Evolutionary conservation across 805 yeast genomes (phyloP).

Genomic region (Ogataea paraovalis): DNA sequence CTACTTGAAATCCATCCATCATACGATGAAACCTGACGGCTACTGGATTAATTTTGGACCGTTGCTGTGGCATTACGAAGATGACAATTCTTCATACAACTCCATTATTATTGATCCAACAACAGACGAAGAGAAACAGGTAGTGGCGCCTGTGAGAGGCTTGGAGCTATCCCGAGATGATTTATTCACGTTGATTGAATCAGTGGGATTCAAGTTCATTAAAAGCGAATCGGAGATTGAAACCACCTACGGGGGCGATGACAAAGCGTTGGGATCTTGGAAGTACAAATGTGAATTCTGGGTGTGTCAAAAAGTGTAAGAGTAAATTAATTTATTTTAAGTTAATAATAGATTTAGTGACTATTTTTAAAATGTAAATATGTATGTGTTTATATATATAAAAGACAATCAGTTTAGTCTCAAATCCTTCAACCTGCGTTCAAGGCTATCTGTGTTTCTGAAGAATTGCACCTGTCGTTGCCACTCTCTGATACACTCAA

Average conservation of each 20-base stretch:
- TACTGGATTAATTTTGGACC: constrained; percentile 69
- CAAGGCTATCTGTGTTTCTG: background rate
- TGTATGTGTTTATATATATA: background rate
- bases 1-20: constrained; percentile 45
- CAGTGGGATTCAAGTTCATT: constrained; percentile 48
- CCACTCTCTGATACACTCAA: constrained; percentile 17
- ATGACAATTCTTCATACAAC: constrained; percentile 34
- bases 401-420: background rate
- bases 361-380: background rate
- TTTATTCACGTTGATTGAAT: constrained; percentile 40
- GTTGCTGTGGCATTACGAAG: constrained; percentile 68
- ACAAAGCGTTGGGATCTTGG: constrained; percentile 48
- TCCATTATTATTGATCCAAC: constrained; percentile 21
- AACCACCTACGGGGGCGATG: constrained; percentile 53
- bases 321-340: background rate
- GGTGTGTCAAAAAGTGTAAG: constrained; percentile 45
- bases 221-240: constrained; percentile 41
- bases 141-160: constrained; percentile 43
- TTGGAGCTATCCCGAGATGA: constrained; percentile 59
- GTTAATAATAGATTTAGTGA: too few relatives aligned
- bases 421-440: background rate
- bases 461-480: constrained; percentile 11
- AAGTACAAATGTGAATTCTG: constrained; percentile 63
- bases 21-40: constrained; percentile 43
- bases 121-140: constrained; percentile 18